Percentiles rank a stretch among this genome's conserved stretches.
phyloP scores from a whole-genome alignment of 78 protist species.

The Cavenderia fasciculata region DNA sequence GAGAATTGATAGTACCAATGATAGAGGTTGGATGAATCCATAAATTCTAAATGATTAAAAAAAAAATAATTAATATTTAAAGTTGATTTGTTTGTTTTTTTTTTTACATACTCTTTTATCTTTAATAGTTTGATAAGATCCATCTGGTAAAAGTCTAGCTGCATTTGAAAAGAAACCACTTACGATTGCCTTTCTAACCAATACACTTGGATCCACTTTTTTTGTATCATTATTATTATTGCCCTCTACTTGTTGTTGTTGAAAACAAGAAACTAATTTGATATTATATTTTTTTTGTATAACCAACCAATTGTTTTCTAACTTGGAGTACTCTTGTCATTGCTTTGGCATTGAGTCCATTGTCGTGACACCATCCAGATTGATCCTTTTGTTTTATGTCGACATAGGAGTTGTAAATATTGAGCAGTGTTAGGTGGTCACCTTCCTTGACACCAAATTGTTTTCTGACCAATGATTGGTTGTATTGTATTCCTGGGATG shows the following conservation, averaged over 20 bases:
- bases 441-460: conserved; percentile 84
- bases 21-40: conserved; percentile 89
- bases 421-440: conserved; percentile 91
- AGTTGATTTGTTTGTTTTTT: neutral
- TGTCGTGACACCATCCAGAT: conserved; percentile 63
- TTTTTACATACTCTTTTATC: conserved; percentile 30
- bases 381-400: neutral
- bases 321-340: conserved; percentile 59
- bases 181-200: conserved; percentile 65
- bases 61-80: neutral
- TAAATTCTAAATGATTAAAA: conserved; percentile 37
- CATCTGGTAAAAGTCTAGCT: conserved; percentile 74
- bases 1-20: conserved; percentile 53
- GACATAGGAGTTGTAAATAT: conserved; percentile 33
- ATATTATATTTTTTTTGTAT: conserved; percentile 39
- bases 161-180: conserved; percentile 88
- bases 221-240: neutral
- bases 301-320: conserved; percentile 68
- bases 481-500: conserved; percentile 40
- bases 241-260: no score
- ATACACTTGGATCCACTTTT: neutral
- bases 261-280: neutral
- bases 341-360: conserved; percentile 32
- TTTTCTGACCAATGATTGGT: conserved; percentile 21
- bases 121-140: conserved; percentile 23